phyloP scores from a whole-genome alignment of 768 basidiomycete genomes.

The Rossbeevera mucosa region DNA sequence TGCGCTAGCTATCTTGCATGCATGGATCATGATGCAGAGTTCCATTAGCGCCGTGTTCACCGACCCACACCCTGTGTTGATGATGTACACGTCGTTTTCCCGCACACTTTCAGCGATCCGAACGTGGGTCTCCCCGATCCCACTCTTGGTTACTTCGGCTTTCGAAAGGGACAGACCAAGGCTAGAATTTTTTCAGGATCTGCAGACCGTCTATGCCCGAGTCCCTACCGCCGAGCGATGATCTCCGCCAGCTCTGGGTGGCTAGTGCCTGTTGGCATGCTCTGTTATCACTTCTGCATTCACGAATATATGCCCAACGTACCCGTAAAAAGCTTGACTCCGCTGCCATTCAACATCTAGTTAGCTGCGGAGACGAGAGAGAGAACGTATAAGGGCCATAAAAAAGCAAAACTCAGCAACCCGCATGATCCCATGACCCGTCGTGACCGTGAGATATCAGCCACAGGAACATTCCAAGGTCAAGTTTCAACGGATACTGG shows the following conservation, averaged over 20 bases:
- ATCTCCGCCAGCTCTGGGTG: constrained; percentile 94
- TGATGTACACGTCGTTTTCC: constrained; percentile 98
- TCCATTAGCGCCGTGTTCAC: constrained; percentile 97
- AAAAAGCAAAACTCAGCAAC: constrained; percentile 13
- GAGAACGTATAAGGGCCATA: constrained; percentile 11
- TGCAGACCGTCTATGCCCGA: constrained; percentile 9
- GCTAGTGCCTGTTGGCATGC: constrained; percentile 64
- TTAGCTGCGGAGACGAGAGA: constrained; percentile 12
- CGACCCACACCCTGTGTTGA: constrained; percentile 84
- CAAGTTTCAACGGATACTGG: constrained; percentile 10
- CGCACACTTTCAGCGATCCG: constrained; percentile 93
- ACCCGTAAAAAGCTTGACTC: constrained; percentile 60
- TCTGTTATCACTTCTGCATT: background rate
- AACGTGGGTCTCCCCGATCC: constrained; percentile 88
- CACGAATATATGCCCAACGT: constrained; percentile 17
- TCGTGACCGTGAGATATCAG: constrained; percentile 13
- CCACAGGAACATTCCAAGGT: background rate
- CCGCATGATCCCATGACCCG: constrained; percentile 4
- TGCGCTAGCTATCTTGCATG: constrained; percentile 99
- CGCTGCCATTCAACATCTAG: constrained; percentile 51
- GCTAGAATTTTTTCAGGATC: constrained; percentile 42
- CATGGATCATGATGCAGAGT: constrained; percentile 97
- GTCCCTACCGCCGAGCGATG: constrained; percentile 77
- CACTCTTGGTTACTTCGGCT: constrained; percentile 82
- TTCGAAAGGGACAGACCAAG: constrained; percentile 87